Evolutionary conservation across 768 basidiomycete species (phyloP).

Genomic region (Sutorius australiensis): DNA sequence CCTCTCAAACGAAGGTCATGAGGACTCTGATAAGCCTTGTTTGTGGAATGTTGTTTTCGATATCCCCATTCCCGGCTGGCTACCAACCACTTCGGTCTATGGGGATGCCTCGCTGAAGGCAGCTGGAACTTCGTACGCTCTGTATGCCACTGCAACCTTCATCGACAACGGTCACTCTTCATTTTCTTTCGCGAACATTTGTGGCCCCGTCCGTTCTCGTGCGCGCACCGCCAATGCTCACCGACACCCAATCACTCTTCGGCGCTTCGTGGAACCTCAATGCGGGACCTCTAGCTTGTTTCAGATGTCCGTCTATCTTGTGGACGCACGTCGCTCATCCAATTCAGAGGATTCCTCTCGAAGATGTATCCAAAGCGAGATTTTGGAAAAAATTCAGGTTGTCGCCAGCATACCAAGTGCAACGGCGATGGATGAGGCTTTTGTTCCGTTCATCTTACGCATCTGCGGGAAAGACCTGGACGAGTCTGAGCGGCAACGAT

Average conservation of each 20-base stretch:
- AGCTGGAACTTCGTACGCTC: constrained; percentile 58
- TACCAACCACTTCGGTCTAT: constrained; percentile 58
- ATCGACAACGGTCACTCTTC: constrained; percentile 37
- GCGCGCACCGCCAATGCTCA: constrained; percentile 39
- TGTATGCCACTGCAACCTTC: constrained; percentile 66
- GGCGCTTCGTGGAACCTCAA: constrained; percentile 50
- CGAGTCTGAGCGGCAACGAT: constrained; percentile 45
- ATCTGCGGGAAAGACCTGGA: constrained; percentile 54
- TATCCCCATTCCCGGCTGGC: constrained; percentile 85
- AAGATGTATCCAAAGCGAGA: constrained; percentile 43
- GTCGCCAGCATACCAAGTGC: constrained; percentile 59
- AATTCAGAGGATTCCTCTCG: constrained; percentile 8
- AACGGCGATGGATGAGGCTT: constrained; percentile 42
- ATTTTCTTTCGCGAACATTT: constrained; percentile 52
- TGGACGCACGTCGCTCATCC: constrained; percentile 35
- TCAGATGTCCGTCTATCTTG: constrained; percentile 40
- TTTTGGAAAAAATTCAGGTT: constrained; percentile 62
- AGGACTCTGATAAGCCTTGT: constrained; percentile 52
- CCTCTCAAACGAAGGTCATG: constrained; percentile 60
- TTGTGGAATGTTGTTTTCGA: constrained; percentile 79
- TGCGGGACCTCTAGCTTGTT: constrained; percentile 27
- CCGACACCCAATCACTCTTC: constrained; percentile 42
- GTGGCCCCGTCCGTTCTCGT: constrained; percentile 51
- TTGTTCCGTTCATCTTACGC: constrained; percentile 55
- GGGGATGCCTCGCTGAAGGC: constrained; percentile 41